Percentiles rank a stretch among this genome's conserved stretches.
Evolutionary conservation across 345 rosid genomes (phyloP).

Genomic region (Camelina neglecta): DNA sequence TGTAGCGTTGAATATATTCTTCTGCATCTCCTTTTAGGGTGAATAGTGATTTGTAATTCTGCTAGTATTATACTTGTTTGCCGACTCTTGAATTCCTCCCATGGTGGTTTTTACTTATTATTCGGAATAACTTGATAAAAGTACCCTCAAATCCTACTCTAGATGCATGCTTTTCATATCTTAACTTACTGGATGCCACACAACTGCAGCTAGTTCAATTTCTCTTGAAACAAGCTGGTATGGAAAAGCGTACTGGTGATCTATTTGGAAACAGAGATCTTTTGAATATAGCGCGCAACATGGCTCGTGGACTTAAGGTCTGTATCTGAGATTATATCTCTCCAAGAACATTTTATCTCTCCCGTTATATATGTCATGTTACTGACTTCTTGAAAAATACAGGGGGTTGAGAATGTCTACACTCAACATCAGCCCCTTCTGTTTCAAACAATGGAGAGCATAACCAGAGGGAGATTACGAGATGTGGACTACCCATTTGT

Average conservation of each 20-base stretch:
- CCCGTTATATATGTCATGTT: not conserved
- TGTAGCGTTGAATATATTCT: conserved; percentile 7
- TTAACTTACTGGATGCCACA: conserved; percentile 41
- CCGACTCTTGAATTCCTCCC: not conserved
- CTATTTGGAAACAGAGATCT: conserved; percentile 94
- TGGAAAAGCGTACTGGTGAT: conserved; percentile 93
- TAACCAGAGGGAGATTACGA: conserved; percentile 82
- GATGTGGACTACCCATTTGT: conserved; percentile 95
- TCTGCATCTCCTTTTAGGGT: conserved; percentile 6
- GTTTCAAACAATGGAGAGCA: conserved; percentile 94
- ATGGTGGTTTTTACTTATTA: not conserved
- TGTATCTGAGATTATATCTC: conserved; percentile 32
- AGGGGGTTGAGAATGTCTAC: conserved; percentile 99
- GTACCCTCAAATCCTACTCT: not conserved
- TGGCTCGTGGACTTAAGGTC: conserved; percentile 99
- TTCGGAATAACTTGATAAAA: conserved; percentile 15
- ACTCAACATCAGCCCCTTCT: conserved; percentile 98
- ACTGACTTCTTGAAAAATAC: conserved; percentile 14
- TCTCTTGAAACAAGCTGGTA: conserved; percentile 95
- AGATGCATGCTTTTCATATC: conserved; percentile 5
- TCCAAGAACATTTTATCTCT: conserved; percentile 15
- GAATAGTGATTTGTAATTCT: conserved; percentile 1
- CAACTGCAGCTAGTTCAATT: conserved; percentile 87
- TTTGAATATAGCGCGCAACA: conserved; percentile 94
- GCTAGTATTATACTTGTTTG: conserved; percentile 3